Conservation (phyloP, 306 rosid genomes). For the Trifolium fragiferum region DNA sequence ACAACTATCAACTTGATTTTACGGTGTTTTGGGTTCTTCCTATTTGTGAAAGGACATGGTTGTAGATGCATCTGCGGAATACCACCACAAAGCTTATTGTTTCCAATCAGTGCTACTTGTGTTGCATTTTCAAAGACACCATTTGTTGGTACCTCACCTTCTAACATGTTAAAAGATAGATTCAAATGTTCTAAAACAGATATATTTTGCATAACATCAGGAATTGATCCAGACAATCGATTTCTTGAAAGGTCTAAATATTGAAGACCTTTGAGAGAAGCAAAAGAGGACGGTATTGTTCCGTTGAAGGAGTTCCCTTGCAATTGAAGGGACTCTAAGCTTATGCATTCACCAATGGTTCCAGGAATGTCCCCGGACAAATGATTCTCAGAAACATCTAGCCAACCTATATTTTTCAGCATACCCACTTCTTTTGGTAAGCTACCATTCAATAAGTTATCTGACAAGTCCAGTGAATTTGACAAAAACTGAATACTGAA, state of each 20-base stretch:
- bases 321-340: constrained; percentile 39
- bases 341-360: constrained; percentile 38
- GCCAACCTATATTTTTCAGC: background rate
- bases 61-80: constrained; percentile 11
- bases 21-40: background rate
- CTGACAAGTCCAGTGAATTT: constrained; percentile 33
- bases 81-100: constrained; percentile 39
- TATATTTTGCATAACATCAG: background rate
- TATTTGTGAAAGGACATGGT: background rate
- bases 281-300: constrained; percentile 40
- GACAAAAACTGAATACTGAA: constrained; percentile 20
- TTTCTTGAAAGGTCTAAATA: constrained; percentile 46
- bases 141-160: too few species aligned
- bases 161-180: too few species aligned
- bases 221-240: constrained; percentile 35
- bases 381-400: constrained; percentile 41
- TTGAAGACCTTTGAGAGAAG: constrained; percentile 33
- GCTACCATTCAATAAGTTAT: constrained; percentile 37
- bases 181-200: background rate
- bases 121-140: too few species aligned
- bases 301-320: constrained; percentile 46
- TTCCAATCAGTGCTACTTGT: constrained; percentile 4
- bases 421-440: constrained; percentile 40
- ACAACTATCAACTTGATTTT: background rate
- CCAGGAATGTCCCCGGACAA: constrained; percentile 45